Base-by-base conservation (phyloP, 176 grass and related monocot species). In the Dactylis glomerata region DNA sequence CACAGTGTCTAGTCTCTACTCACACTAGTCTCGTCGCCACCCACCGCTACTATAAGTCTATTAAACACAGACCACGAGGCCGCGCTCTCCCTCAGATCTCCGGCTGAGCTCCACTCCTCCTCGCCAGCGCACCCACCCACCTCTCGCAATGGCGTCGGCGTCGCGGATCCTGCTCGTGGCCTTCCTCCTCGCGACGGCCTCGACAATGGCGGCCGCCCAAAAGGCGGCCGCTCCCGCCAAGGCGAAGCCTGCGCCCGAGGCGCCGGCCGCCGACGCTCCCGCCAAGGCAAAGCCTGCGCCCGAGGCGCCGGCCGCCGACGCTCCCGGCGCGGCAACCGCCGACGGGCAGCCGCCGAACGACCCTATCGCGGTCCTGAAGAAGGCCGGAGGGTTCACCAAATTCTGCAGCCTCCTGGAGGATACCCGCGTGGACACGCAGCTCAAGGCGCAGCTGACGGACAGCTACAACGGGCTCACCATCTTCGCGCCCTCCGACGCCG, bases 401-500 rank as follows among this genome's bases (percentile, higher is more conserved):
- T 84, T 94, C 79, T 73, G 87, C 49, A 63, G 85, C 3, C 79
- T 92, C 16, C 88, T 99, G 0, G 80, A 88, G 34, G 64, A 85
- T 33, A 99, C 77, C 37, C 90, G 89, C 37, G 90, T 96, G 55
- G 91, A 88, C 88, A 81, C 78, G 17, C 93, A 94, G 88, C 77
- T 99, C 79, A 88, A 91, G 86, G 88, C 75, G 69, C 97, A 99
- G 86, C 88, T 99, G 83, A 96, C 90, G 88, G 89, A 88, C 86
- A 91, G 90, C 78, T 99, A 82, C 82, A 91, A 83, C 19, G 97
- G 97, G 16, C 80, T 96, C 0, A 96, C 93, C 52, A 75, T 99
- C 11, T 50, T 99, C 84, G 97, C 92, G 8, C 97, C 97, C 20
- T 91, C 90, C 27, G 87, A 99, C 83, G 80, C 82, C 20, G 97